phyloP scores from a whole-genome alignment of 345 rosid genomes.

The Eucalyptus globulus region DNA sequence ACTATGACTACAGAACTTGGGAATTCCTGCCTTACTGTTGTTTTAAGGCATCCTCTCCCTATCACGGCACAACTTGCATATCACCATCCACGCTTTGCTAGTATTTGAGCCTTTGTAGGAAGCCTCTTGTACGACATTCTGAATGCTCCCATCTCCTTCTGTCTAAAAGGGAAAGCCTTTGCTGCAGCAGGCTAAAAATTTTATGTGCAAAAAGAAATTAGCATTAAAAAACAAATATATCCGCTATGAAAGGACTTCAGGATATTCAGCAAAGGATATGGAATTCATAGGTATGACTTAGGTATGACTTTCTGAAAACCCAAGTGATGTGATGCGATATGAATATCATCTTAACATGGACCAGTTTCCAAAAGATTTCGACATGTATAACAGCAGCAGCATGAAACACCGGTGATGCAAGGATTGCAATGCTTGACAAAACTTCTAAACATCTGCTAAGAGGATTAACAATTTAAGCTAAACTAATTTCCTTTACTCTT shows the following conservation, averaged over 20 bases:
- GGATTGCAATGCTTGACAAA: neutral
- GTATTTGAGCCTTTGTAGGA: conserved; percentile 81
- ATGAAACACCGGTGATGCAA: neutral
- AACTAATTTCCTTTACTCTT: neutral
- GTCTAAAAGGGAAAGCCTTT: conserved; percentile 66
- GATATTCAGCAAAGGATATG: neutral
- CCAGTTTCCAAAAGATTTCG: neutral
- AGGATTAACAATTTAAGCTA: neutral
- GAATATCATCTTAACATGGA: neutral
- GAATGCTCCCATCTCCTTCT: conserved; percentile 74
- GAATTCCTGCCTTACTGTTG: neutral
- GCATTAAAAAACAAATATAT: neutral
- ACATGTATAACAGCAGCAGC: neutral
- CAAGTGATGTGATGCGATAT: neutral
- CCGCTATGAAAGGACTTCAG: neutral
- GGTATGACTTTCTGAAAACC: neutral
- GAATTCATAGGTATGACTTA: neutral
- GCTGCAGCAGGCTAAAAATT: conserved; percentile 51
- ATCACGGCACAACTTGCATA: neutral
- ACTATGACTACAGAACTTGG: neutral
- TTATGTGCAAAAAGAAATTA: neutral
- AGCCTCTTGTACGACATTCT: conserved; percentile 72
- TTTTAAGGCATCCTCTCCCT: neutral
- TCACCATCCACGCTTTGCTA: conserved; percentile 89
- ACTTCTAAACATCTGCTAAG: neutral